Evolutionary conservation across 495 filamentous ascomycete species (phyloP), one percentile per base, ranked within the genome.

Genomic region (Opeltia flavorubescens): DNA sequence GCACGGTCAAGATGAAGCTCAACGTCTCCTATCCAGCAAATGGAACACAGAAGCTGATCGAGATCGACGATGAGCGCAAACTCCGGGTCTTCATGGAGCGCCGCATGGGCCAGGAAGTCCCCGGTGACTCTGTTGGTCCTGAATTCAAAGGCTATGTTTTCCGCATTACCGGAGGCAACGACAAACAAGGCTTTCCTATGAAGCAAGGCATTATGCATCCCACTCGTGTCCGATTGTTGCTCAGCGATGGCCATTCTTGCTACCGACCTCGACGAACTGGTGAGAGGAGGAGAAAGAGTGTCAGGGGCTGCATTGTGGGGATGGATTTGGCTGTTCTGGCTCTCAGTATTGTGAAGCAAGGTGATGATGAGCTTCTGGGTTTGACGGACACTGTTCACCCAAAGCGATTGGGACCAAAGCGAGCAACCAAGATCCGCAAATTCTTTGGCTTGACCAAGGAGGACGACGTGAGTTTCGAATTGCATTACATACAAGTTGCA

Each of bases 111-210:
- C 78, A 81, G 66, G 91, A 98, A 79, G 88, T 98, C 61, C 69
- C 80, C 53, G 91, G 79, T 62, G 91, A 98, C 70, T 81, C 79
- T 63, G 79, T 98, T 60, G 93, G 91, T 56, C 84, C 94, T 65
- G 91, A 98, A 72, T 98, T 89, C 83, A 93, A 91, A 76, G 91
- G 91, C 67, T 98, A 96, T 74, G 79, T 93, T 71, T 82, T 89
- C 79, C 84, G 81, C 65, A 95, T 98, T 72, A 98, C 91, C 61
- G 91, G 91, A 65, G 91, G 93, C 67, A 98, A 98, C 82, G 91
- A 98, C 84, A 98, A 98, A 84, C 91, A 98, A 75, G 91, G 91
- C 74, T 98, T 98, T 77, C 91, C 91, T 52, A 98, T 98, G 91
- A 96, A 96, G 84, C 91, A 98, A 80, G 91, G 91, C 71, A 87